A percentile compares a stretch with the other conserved stretches of the same genome.
phyloP scores from a whole-genome alignment of 495 filamentous ascomycete genomes.

The Neohortaea acidophila region DNA sequence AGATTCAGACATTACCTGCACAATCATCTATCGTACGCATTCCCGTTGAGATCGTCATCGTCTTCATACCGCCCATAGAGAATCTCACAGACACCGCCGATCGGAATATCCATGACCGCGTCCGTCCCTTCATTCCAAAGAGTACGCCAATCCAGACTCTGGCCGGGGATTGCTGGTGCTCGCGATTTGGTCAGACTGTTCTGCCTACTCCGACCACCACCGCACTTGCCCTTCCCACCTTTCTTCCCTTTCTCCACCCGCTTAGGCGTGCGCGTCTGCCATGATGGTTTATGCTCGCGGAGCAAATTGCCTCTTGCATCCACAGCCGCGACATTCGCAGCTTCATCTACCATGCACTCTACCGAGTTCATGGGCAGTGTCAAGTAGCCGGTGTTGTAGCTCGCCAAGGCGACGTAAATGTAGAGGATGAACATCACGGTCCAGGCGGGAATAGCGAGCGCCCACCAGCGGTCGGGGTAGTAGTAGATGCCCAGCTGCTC shows the following conservation, averaged over 20 bases:
- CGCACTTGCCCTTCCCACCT: slow-evolving; percentile 23
- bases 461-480: slow-evolving; percentile 97
- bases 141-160: slow-evolving; percentile 54
- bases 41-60: slow-evolving; percentile 2
- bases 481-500: slow-evolving; percentile 90
- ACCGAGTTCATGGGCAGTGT: slow-evolving; percentile 66
- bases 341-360: slow-evolving; percentile 86
- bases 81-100: slow-evolving; percentile 94
- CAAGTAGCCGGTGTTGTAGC: slow-evolving; percentile 77
- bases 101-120: slow-evolving; percentile 91
- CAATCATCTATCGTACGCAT: slow-evolving; percentile 2
- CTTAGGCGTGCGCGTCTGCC: slow-evolving; percentile 21
- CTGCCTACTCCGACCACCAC: slow-evolving; percentile 20
- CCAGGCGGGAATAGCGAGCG: slow-evolving; percentile 75
- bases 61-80: slow-evolving; percentile 40
- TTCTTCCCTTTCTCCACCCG: slow-evolving; percentile 37
- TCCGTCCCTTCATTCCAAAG: slow-evolving; percentile 90
- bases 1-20: too few relatives aligned
- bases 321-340: slow-evolving; percentile 68
- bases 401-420: slow-evolving; percentile 84
- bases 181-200: slow-evolving; percentile 6
- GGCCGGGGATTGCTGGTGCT: slow-evolving; percentile 9
- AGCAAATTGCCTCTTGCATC: slow-evolving; percentile 50
- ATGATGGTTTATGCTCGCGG: slow-evolving; percentile 3
- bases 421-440: slow-evolving; percentile 79